phyloP scores from a whole-genome alignment of 164 flowering plant genomes.

The Sextonia rubra region DNA sequence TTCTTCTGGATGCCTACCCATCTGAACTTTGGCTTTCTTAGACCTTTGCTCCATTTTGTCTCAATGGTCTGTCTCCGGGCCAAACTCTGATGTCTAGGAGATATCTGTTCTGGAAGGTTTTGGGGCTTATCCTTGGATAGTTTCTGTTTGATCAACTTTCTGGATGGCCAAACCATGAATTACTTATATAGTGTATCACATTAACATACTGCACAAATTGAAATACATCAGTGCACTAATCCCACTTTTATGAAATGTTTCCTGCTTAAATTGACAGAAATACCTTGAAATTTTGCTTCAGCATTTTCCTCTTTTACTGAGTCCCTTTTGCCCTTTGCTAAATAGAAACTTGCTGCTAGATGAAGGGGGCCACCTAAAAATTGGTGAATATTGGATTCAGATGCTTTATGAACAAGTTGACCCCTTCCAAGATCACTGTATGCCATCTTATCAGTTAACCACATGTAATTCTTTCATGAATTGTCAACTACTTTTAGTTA shows the following conservation, averaged over 20 bases:
- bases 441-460: not conserved
- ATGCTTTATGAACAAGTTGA: conserved; percentile 42
- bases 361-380: conserved; percentile 60
- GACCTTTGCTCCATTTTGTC: not conserved
- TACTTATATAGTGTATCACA: not conserved
- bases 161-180: not conserved
- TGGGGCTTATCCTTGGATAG: not conserved
- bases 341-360: conserved; percentile 49
- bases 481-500: not conserved
- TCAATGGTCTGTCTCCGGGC: not conserved
- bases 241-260: not conserved
- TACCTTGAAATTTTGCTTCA: not conserved
- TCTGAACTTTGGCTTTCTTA: not conserved
- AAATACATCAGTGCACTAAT: not conserved
- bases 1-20: no score
- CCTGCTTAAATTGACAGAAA: not conserved
- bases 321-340: not conserved
- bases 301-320: not conserved
- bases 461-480: not conserved
- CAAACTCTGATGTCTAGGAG: not conserved
- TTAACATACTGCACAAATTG: not conserved
- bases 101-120: not conserved
- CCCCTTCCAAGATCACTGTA: conserved; percentile 24
- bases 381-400: conserved; percentile 67
- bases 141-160: not conserved